Evolutionary conservation across 352 stramenopile species (phyloP).

Genomic region (Detonula confervacea): DNA sequence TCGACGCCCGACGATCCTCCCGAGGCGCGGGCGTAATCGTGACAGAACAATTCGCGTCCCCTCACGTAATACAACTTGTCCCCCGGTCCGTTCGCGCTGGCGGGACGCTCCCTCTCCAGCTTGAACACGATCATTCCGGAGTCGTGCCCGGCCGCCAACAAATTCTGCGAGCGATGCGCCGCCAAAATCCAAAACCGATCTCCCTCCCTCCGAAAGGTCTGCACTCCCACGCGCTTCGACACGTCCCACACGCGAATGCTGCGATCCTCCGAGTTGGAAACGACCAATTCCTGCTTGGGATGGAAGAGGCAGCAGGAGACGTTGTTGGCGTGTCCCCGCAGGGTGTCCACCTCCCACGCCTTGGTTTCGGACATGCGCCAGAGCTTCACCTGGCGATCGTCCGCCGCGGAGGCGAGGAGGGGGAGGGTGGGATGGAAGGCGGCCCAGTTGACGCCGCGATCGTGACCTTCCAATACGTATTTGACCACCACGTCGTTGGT

Average conservation of each 20-base stretch:
- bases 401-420: slow-evolving; percentile 97
- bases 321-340: slow-evolving; percentile 99
- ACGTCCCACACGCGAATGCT: slow-evolving; percentile 99
- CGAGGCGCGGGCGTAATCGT: slow-evolving; percentile 89
- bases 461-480: slow-evolving; percentile 99
- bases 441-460: slow-evolving; percentile 99
- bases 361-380: slow-evolving; percentile 99
- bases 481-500: slow-evolving; percentile 99
- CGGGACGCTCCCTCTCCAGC: slow-evolving; percentile 92
- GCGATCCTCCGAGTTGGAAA: slow-evolving; percentile 99
- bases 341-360: slow-evolving; percentile 99
- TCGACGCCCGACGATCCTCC: slow-evolving; percentile 79
- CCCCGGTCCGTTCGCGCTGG: slow-evolving; percentile 87
- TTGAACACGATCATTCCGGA: slow-evolving; percentile 99
- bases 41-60: slow-evolving; percentile 96
- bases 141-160: slow-evolving; percentile 98
- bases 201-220: slow-evolving; percentile 98
- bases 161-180: slow-evolving; percentile 95
- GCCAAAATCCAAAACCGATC: slow-evolving; percentile 99
- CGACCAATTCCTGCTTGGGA: slow-evolving; percentile 98
- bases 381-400: slow-evolving; percentile 99
- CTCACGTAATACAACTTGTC: slow-evolving; percentile 95
- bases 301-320: slow-evolving; percentile 99
- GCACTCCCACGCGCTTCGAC: slow-evolving; percentile 97
- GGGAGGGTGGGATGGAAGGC: slow-evolving; percentile 98